These are phyloP conservation scores for Fusarium sp. DNA, from an alignment of 2,329 filamentous ascomycete species.

Conservation along the genomic window DNA sequence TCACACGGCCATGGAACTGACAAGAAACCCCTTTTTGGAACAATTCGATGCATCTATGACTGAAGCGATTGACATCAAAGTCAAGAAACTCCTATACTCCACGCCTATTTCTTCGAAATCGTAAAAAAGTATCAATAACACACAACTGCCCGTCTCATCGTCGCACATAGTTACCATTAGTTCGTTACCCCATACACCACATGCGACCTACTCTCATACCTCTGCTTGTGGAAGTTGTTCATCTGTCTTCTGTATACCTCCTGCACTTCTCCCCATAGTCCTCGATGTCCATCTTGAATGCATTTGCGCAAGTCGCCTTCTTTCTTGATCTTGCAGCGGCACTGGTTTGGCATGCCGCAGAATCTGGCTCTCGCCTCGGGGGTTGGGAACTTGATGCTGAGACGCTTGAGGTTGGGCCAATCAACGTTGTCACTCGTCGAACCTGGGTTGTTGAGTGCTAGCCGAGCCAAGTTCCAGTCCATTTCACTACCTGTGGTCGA, in stretches of 20 bases:
- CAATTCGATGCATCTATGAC: background rate
- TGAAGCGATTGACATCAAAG: background rate
- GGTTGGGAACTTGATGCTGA: constrained; percentile 53
- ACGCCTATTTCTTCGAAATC: background rate
- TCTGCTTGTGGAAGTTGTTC: constrained; percentile 41
- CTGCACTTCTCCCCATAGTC: constrained; percentile 52
- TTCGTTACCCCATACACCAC: constrained; percentile 41
- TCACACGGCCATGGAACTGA: background rate
- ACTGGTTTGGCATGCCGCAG: constrained; percentile 50
- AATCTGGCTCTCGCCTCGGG: constrained; percentile 45
- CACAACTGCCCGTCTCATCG: background rate
- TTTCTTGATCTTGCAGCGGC: constrained; percentile 48
- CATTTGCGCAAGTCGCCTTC: constrained; percentile 47
- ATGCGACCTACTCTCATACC: constrained; percentile 44
- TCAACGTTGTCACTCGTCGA: constrained; percentile 36
- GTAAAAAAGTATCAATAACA: background rate
- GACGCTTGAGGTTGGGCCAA: constrained; percentile 49
- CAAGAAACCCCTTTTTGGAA: background rate
- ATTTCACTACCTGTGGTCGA: constrained; percentile 22
- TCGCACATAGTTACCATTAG: background rate
- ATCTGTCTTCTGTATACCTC: constrained; percentile 49
- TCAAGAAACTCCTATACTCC: background rate
- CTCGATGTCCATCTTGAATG: constrained; percentile 47
- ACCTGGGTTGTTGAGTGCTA: constrained; percentile 50
- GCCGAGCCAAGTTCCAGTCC: constrained; percentile 53